A percentile compares a stretch with the other conserved stretches of the same genome.
These are phyloP conservation scores for Cryptococcus sp. DNA, from an alignment of 1,284 basidiomycete species.

Conservation along the genomic window DNA sequence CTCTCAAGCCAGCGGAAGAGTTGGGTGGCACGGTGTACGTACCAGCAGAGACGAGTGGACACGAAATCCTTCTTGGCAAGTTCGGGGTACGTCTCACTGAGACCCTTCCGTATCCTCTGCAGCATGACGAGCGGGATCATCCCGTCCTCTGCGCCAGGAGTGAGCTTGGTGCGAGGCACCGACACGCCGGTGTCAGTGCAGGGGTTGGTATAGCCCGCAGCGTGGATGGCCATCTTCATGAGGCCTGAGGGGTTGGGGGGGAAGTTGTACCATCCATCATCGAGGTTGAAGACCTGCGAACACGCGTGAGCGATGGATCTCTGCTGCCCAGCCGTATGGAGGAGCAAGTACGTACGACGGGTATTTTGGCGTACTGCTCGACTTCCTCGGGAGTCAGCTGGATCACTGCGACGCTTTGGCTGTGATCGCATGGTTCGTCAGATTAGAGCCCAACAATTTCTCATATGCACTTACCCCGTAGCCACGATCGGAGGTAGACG, in stretches of 20 bases:
- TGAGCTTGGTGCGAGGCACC: conserved; percentile 49
- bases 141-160: conserved; percentile 46
- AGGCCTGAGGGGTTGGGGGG: conserved; percentile 54
- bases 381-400: conserved; percentile 72
- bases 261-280: conserved; percentile 56
- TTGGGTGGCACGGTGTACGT: conserved; percentile 7
- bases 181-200: conserved; percentile 34
- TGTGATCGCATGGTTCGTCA: conserved; percentile 11
- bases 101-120: conserved; percentile 31
- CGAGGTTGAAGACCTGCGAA: conserved; percentile 47
- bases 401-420: conserved; percentile 75
- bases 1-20: neutral
- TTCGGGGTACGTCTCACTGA: conserved; percentile 46
- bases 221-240: conserved; percentile 57
- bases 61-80: conserved; percentile 50
- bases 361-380: conserved; percentile 62
- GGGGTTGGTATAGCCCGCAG: conserved; percentile 49
- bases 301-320: neutral
- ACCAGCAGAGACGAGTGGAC: conserved; percentile 50
- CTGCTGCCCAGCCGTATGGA: neutral
- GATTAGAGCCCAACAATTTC: conserved; percentile 3
- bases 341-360: conserved; percentile 60
- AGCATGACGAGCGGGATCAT: conserved; percentile 47
- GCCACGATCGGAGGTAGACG: conserved; percentile 43
- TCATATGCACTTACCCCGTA: conserved; percentile 29